These are phyloP conservation scores for Heterococcus sp. DNA, from an alignment of 108 stramenopile species.

Conservation along the genomic window DNA sequence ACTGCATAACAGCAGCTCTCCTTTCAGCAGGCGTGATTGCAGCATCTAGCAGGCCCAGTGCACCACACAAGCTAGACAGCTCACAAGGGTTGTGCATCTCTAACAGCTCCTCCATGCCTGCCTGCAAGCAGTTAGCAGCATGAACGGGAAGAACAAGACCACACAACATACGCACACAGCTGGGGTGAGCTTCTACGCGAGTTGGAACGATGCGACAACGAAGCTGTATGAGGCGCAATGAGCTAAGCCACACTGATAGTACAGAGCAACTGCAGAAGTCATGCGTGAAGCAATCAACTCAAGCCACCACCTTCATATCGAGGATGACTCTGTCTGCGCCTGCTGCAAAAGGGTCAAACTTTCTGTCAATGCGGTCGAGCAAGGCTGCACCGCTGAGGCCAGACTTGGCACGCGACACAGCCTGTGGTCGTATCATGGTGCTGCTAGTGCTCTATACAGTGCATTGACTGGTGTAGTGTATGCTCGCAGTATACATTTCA, in stretches of 20 bases:
- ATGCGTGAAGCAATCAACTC: too few species aligned
- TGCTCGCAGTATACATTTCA: too few species aligned
- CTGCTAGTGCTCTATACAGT: too few species aligned
- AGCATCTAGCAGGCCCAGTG: conserved; percentile 21
- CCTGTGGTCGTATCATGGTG: too few species aligned
- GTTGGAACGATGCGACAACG: too few species aligned
- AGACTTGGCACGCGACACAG: not conserved
- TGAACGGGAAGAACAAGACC: not conserved
- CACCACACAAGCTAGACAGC: conserved; percentile 32
- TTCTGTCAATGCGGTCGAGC: not conserved
- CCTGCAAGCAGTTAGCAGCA: conserved; percentile 12
- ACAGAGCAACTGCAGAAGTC: too few species aligned
- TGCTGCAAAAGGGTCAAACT: not conserved
- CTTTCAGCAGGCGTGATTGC: conserved; percentile 2
- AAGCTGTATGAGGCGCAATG: too few species aligned
- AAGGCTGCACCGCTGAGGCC: not conserved
- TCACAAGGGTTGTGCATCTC: conserved; percentile 36
- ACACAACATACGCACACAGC: too few species aligned
- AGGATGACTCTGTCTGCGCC: not conserved
- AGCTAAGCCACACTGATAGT: too few species aligned
- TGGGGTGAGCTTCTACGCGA: too few species aligned
- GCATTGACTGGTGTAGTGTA: too few species aligned
- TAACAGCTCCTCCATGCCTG: conserved; percentile 33
- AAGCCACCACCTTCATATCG: not conserved
- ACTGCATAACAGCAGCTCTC: conserved; percentile 13